Evolutionary conservation across 768 basidiomycete genomes (phyloP).

Genomic region (Dacryopinax spathularia): DNA sequence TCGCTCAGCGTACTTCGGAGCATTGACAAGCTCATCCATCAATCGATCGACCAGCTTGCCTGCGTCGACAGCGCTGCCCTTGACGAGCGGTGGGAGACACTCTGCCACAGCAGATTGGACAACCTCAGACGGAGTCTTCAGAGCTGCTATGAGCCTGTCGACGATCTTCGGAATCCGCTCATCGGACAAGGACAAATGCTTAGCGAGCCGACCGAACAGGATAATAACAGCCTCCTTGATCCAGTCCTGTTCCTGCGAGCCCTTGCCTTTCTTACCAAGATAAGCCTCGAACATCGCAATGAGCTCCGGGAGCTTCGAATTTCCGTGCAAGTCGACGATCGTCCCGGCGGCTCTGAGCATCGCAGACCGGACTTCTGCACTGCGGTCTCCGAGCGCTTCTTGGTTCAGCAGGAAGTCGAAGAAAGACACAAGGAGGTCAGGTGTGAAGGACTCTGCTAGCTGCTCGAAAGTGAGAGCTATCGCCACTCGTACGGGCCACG

Average conservation of each 20-base stretch:
- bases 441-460: slow-evolving; percentile 51
- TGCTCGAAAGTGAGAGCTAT: slow-evolving; percentile 51
- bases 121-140: slow-evolving; percentile 88
- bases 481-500: slow-evolving; percentile 72
- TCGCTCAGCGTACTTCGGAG: slow-evolving; percentile 78
- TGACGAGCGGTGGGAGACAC: slow-evolving; percentile 77
- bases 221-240: slow-evolving; percentile 94
- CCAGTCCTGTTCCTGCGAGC: slow-evolving; percentile 60
- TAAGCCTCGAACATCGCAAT: slow-evolving; percentile 72
- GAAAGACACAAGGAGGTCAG: slow-evolving; percentile 48
- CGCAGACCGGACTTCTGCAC: slow-evolving; percentile 61
- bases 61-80: slow-evolving; percentile 46
- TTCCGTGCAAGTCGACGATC: slow-evolving; percentile 73
- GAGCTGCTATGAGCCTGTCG: slow-evolving; percentile 69
- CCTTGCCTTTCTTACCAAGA: slow-evolving; percentile 32
- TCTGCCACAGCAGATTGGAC: slow-evolving; percentile 95
- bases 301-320: slow-evolving; percentile 50
- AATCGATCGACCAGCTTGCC: slow-evolving; percentile 58
- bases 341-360: slow-evolving; percentile 78
- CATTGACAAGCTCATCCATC: slow-evolving; percentile 59
- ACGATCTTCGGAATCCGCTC: slow-evolving; percentile 66
- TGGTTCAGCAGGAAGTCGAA: slow-evolving; percentile 78
- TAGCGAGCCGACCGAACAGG: slow-evolving; percentile 80
- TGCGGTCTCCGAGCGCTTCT: slow-evolving; percentile 76
- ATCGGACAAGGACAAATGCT: slow-evolving; percentile 69